Evolutionary conservation across 2,329 filamentous ascomycete species (phyloP).

Genomic region (Curvularia lunata): DNA sequence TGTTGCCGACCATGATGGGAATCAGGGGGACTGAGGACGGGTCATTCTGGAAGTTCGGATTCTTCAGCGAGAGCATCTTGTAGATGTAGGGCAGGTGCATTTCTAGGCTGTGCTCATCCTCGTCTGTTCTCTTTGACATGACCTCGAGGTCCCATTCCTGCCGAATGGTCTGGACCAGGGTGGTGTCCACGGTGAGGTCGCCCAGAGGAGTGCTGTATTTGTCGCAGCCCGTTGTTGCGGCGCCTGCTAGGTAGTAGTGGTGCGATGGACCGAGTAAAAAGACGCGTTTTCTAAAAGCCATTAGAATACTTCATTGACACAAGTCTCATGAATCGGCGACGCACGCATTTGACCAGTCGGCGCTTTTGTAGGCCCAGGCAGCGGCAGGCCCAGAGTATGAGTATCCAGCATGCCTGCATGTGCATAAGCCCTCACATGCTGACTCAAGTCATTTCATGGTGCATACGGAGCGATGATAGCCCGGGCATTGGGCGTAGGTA

Average conservation of each 20-base stretch:
- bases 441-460: conserved; percentile 5
- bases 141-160: conserved; percentile 37
- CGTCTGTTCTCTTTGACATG: conserved; percentile 72
- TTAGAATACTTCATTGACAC: neutral
- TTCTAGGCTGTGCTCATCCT: conserved; percentile 90
- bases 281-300: conserved; percentile 70
- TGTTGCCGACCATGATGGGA: conserved; percentile 85
- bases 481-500: conserved; percentile 78
- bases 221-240: conserved; percentile 75
- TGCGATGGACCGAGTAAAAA: conserved; percentile 95
- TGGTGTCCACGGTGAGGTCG: conserved; percentile 68
- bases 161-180: conserved; percentile 57
- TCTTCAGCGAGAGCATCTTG: conserved; percentile 67
- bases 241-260: conserved; percentile 77
- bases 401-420: conserved; percentile 85
- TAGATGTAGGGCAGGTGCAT: conserved; percentile 96
- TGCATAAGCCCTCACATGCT: conserved; percentile 35
- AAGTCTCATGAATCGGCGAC: conserved; percentile 30
- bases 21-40: conserved; percentile 74
- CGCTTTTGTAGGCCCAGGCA: conserved; percentile 90
- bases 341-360: conserved; percentile 79
- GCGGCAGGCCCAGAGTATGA: conserved; percentile 89
- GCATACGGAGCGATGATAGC: conserved; percentile 91
- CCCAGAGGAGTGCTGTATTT: conserved; percentile 78
- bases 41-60: conserved; percentile 39